A percentile compares a stretch with the other conserved stretches of the same genome.
Conservation (phyloP, 169 alveolate species). For the Cryptosporidium felis region DNA sequence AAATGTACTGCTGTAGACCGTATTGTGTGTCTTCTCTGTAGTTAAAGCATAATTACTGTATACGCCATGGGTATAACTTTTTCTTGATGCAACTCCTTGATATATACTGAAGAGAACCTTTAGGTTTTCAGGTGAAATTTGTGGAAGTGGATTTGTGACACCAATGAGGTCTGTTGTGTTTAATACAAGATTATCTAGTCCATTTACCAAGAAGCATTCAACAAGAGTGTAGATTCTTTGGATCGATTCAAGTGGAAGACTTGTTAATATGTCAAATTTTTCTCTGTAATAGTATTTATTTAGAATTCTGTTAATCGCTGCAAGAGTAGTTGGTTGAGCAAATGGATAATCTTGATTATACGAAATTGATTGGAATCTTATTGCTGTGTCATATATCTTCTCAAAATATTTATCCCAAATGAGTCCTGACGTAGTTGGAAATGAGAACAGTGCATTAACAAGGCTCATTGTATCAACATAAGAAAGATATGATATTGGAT, state of each 20-base stretch:
- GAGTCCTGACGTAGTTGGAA: conserved; percentile 25
- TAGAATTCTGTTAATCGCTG: conserved; percentile 44
- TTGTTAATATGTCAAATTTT: background rate
- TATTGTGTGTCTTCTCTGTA: conserved; percentile 43
- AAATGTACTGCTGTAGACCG: conserved; percentile 42
- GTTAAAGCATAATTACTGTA: background rate
- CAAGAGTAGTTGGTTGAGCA: conserved; percentile 65
- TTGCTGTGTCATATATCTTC: conserved; percentile 28
- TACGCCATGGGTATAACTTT: conserved; percentile 59
- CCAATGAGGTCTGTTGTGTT: conserved; percentile 59
- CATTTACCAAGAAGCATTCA: conserved; percentile 58
- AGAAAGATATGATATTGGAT: conserved; percentile 59
- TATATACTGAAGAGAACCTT: conserved; percentile 10
- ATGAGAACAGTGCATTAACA: conserved; percentile 57
- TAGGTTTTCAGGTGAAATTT: conserved; percentile 2
- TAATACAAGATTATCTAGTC: conserved; percentile 51
- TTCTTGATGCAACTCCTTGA: conserved; percentile 64
- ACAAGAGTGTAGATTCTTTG: conserved; percentile 58
- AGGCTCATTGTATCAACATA: conserved; percentile 71
- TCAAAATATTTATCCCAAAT: conserved; percentile 46
- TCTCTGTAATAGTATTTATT: conserved; percentile 14
- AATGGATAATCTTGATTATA: conserved; percentile 69
- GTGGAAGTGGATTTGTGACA: conserved; percentile 35
- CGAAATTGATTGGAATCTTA: background rate
- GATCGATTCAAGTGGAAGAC: conserved; percentile 51